phyloP scores from a whole-genome alignment of 257 asterid species.

The Solanum appendiculatum region DNA sequence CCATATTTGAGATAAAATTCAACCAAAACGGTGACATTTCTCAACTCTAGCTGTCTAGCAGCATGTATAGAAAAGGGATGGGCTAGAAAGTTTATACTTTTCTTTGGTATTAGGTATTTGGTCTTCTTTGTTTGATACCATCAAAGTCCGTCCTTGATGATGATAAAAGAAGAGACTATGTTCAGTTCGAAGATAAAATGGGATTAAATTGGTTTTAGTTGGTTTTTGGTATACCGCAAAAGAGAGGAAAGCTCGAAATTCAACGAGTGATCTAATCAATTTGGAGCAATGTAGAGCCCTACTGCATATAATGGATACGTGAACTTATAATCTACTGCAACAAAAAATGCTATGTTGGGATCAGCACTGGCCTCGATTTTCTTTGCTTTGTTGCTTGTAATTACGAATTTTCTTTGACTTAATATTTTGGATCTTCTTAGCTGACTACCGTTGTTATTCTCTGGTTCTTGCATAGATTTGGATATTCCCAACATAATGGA shows the following conservation, averaged over 20 bases:
- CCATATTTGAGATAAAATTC: not conserved
- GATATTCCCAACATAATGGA: constrained; percentile 53
- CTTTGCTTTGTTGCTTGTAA: not conserved
- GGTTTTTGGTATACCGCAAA: not conserved
- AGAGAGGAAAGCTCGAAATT: not conserved
- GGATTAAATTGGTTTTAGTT: not conserved
- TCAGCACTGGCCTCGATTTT: not conserved
- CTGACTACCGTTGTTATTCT: not conserved
- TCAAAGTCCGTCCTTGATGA: not conserved
- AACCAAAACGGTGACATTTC: not conserved
- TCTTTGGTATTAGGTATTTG: not conserved
- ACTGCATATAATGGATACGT: not conserved
- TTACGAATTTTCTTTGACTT: not conserved
- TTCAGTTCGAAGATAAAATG: not conserved
- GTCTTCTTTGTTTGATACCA: not conserved
- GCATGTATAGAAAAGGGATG: not conserved
- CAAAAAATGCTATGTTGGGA: not conserved
- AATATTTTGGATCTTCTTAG: not conserved
- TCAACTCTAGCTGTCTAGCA: not conserved
- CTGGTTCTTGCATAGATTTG: constrained; percentile 51
- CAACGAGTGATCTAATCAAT: not conserved
- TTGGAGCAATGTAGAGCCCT: not conserved
- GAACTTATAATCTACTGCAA: not conserved
- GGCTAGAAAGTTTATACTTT: not conserved
- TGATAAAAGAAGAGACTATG: not conserved